phyloP scores from a whole-genome alignment of 352 stramenopile species.

The Phytophthora sp. region DNA sequence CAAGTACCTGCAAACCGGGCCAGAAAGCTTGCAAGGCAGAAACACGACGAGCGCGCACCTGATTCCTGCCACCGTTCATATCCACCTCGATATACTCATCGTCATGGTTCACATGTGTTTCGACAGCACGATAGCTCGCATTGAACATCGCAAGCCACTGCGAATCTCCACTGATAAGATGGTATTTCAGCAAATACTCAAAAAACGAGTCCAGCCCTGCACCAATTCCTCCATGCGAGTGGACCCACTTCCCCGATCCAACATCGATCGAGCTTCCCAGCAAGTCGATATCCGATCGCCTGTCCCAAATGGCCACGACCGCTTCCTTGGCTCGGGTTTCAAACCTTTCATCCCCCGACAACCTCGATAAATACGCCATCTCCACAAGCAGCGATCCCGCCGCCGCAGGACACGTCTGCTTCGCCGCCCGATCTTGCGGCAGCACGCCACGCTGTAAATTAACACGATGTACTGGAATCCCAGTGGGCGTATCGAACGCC shows the following conservation, averaged over 20 bases:
- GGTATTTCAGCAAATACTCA: conserved; percentile 98
- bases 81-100: conserved; percentile 88
- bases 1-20: conserved; percentile 95
- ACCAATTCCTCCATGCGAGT: conserved; percentile 87
- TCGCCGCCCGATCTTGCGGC: conserved; percentile 27
- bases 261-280: conserved; percentile 96
- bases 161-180: conserved; percentile 94
- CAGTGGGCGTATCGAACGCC: conserved; percentile 97
- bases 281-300: conserved; percentile 87
- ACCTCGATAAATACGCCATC: conserved; percentile 94
- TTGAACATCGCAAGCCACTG: conserved; percentile 94
- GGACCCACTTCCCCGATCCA: conserved; percentile 80
- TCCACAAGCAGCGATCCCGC: conserved; percentile 97
- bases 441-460: conserved; percentile 87
- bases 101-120: conserved; percentile 77
- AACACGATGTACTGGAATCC: conserved; percentile 96
- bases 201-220: conserved; percentile 97
- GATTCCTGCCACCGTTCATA: conserved; percentile 75
- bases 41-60: conserved; percentile 65
- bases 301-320: conserved; percentile 77
- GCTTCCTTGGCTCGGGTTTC: conserved; percentile 65
- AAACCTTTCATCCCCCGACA: conserved; percentile 63
- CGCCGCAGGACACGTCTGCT: conserved; percentile 94
- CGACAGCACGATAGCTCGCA: conserved; percentile 75
- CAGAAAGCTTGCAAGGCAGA: conserved; percentile 97